phyloP scores from a whole-genome alignment of 352 stramenopile species.

The Elongisporangium undulatum region DNA sequence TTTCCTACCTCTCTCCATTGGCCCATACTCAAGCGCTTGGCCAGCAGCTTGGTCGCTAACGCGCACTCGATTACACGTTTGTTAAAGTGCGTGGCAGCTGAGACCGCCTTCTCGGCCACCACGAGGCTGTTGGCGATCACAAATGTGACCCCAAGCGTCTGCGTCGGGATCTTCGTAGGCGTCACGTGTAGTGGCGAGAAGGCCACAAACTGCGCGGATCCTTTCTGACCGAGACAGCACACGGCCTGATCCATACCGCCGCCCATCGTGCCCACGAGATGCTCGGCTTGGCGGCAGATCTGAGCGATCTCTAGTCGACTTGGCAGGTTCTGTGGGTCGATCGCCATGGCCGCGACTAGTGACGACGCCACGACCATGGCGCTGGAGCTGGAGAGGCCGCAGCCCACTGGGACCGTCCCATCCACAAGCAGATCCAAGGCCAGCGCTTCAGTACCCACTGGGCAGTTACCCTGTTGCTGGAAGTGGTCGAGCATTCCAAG shows the following conservation, averaged over 20 bases:
- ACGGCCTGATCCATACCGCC: constrained; percentile 85
- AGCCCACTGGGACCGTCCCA: constrained; percentile 58
- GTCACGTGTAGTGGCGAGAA: constrained; percentile 37
- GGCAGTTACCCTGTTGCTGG: constrained; percentile 6
- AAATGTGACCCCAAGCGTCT: constrained; percentile 35
- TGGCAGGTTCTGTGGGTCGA: constrained; percentile 11
- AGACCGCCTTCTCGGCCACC: constrained; percentile 69
- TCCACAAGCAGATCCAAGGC: constrained; percentile 56
- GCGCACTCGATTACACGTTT: constrained; percentile 78
- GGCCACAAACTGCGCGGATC: constrained; percentile 51
- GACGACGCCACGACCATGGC: constrained; percentile 70
- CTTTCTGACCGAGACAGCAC: constrained; percentile 41
- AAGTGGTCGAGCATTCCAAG: constrained; percentile 15
- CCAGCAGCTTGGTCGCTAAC: constrained; percentile 66
- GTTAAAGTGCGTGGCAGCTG: constrained; percentile 60
- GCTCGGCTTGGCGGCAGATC: constrained; percentile 48
- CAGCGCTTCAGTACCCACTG: constrained; percentile 5
- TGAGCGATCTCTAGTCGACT: constrained; percentile 44
- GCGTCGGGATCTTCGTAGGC: constrained; percentile 24
- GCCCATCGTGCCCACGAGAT: constrained; percentile 66
- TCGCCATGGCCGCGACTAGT: constrained; percentile 26
- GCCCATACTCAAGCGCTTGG: constrained; percentile 27
- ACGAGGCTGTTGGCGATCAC: constrained; percentile 75
- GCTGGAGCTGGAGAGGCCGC: constrained; percentile 76
- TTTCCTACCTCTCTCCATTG: constrained; percentile 36